Evolutionary conservation across 495 filamentous ascomycete species (phyloP).

Genomic region (Xylaria sp.): DNA sequence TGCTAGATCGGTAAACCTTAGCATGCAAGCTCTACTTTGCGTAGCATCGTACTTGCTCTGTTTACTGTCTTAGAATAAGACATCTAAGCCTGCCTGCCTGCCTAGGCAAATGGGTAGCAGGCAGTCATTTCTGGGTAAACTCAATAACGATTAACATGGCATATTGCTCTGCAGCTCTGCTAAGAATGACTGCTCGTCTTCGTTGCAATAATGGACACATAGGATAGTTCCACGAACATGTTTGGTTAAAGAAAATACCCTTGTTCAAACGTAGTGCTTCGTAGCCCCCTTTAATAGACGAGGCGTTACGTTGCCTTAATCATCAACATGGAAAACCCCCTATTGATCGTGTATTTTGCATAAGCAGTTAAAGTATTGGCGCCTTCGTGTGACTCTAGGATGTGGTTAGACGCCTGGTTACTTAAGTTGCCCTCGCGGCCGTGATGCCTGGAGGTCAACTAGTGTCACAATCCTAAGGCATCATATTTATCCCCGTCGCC

Average conservation of each 20-base stretch:
- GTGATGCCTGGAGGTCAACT: neutral
- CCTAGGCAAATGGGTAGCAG: neutral
- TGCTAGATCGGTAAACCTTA: neutral
- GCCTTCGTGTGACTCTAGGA: neutral
- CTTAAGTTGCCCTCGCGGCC: neutral
- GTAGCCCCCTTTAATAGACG: too few species aligned
- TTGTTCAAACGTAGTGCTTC: neutral
- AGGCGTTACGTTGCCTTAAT: neutral
- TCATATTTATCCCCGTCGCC: slow-evolving; percentile 28
- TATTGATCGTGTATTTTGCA: neutral
- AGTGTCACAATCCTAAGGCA: slow-evolving; percentile 36
- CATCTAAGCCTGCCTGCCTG: slow-evolving; percentile 1
- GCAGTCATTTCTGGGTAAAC: neutral
- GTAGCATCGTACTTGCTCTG: slow-evolving; percentile 25
- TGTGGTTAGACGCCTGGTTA: neutral
- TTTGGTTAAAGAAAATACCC: neutral
- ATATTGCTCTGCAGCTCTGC: neutral
- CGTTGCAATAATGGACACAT: neutral
- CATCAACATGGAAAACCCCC: neutral
- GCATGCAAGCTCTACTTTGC: neutral
- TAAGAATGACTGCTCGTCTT: neutral
- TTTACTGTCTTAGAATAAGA: slow-evolving; percentile 15
- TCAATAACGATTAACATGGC: neutral
- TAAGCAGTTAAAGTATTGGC: neutral
- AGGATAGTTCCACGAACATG: neutral